Conservation (phyloP, 768 basidiomycete genomes). For the Hericium erinaceus region DNA sequence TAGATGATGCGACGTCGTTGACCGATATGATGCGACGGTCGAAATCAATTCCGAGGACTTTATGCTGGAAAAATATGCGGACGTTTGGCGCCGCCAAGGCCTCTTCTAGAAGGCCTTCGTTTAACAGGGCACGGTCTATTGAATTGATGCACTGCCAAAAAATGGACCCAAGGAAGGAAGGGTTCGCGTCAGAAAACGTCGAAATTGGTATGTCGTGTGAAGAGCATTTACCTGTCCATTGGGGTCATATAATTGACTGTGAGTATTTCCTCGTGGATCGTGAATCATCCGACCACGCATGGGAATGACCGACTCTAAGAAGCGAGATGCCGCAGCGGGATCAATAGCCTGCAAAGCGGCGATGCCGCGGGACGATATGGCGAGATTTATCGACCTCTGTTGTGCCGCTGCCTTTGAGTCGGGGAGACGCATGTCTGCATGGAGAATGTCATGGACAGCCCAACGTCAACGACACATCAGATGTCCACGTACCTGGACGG, state of each 20-base stretch:
- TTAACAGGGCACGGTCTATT: slow-evolving; percentile 81
- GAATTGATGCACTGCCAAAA: slow-evolving; percentile 80
- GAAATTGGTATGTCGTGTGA: neutral
- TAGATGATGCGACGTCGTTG: slow-evolving; percentile 34
- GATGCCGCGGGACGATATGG: slow-evolving; percentile 89
- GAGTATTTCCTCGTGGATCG: slow-evolving; percentile 53
- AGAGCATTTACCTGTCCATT: slow-evolving; percentile 65
- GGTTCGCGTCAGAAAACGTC: slow-evolving; percentile 3
- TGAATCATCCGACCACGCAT: slow-evolving; percentile 98
- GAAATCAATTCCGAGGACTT: slow-evolving; percentile 71
- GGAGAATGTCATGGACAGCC: neutral
- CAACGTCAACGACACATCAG: slow-evolving; percentile 1
- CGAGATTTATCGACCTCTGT: slow-evolving; percentile 92
- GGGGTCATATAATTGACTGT: slow-evolving; percentile 84
- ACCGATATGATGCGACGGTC: slow-evolving; percentile 47
- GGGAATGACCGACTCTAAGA: slow-evolving; percentile 76
- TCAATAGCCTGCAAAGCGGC: slow-evolving; percentile 80
- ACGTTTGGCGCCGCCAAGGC: slow-evolving; percentile 55
- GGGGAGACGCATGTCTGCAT: slow-evolving; percentile 62
- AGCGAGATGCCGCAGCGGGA: slow-evolving; percentile 53
- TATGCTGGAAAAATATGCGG: slow-evolving; percentile 70
- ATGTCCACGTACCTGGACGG: slow-evolving; percentile 49
- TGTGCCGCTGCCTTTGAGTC: slow-evolving; percentile 54
- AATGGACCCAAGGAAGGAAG: slow-evolving; percentile 15
- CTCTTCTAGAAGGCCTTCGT: slow-evolving; percentile 76